Conservation (phyloP, 179 eudicot species). For the Camellia oleifera region DNA sequence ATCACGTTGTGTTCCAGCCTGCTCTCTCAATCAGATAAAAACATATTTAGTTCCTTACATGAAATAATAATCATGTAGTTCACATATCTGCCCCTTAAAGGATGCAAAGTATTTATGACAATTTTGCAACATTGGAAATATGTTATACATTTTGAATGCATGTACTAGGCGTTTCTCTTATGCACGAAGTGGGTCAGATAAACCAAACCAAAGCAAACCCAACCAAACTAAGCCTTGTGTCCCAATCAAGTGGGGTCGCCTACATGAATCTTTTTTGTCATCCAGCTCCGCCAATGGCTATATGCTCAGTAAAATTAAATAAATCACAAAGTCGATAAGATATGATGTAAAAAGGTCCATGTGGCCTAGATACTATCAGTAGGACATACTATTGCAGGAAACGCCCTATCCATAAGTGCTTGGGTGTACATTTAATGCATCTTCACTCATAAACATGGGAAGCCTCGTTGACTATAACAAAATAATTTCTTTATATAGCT, state of each 20-base stretch:
- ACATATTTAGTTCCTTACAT: neutral
- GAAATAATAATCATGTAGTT: neutral
- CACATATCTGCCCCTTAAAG: neutral
- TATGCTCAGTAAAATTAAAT: no score
- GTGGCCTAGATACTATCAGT: neutral
- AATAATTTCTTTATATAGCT: no score
- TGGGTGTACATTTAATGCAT: neutral
- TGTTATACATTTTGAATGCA: neutral
- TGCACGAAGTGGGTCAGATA: neutral
- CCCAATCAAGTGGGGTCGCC: no score
- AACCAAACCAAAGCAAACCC: no score
- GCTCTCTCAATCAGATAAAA: slow-evolving; percentile 20
- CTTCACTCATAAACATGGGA: neutral
- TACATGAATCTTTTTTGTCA: no score
- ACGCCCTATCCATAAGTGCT: neutral
- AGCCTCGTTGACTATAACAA: neutral
- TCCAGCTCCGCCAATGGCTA: no score
- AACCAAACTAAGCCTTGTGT: no score
- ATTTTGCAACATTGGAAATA: neutral
- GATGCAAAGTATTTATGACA: neutral
- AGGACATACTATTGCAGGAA: neutral
- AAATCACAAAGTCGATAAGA: neutral
- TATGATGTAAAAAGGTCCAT: neutral
- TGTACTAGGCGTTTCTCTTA: neutral
- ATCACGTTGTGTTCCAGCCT: slow-evolving; percentile 73